Percentiles rank a stretch among this genome's conserved stretches.
These are phyloP conservation scores for Mentha longifolia DNA, from an alignment of 257 asterid species.

Conservation along the genomic window DNA sequence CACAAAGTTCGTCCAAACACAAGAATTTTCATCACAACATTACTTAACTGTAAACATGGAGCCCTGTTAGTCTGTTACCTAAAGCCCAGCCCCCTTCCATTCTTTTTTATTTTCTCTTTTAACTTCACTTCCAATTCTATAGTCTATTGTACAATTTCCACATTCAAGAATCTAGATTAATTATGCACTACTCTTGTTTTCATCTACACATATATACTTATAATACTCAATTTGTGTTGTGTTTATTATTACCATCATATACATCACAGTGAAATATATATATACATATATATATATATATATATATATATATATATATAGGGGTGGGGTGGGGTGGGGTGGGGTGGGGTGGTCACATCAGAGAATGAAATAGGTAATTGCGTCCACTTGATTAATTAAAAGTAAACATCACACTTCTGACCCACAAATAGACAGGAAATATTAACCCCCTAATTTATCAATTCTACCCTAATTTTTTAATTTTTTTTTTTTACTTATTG, in stretches of 20 bases:
- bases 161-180: too few relatives aligned
- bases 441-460: constrained; percentile 23
- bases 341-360: constrained; percentile 33
- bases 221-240: not conserved
- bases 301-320: not conserved
- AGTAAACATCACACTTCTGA: constrained; percentile 32
- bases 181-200: not conserved
- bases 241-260: too few relatives aligned
- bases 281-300: not conserved
- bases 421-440: constrained; percentile 45
- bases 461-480: not conserved
- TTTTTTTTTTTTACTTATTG: too few relatives aligned
- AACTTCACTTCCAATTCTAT: not conserved
- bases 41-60: constrained; percentile 47
- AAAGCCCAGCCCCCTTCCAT: constrained; percentile 2
- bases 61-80: constrained; percentile 43
- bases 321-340: not conserved
- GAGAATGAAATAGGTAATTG: constrained; percentile 30
- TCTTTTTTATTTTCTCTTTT: not conserved
- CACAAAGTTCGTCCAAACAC: constrained; percentile 33
- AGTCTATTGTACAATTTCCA: too few relatives aligned
- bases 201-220: not conserved
- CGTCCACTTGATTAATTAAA: constrained; percentile 36
- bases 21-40: constrained; percentile 3
- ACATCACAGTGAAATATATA: not conserved